These are phyloP conservation scores for Cordyceps tenuipes DNA, from an alignment of 2,329 filamentous ascomycete species.

Conservation along the genomic window DNA sequence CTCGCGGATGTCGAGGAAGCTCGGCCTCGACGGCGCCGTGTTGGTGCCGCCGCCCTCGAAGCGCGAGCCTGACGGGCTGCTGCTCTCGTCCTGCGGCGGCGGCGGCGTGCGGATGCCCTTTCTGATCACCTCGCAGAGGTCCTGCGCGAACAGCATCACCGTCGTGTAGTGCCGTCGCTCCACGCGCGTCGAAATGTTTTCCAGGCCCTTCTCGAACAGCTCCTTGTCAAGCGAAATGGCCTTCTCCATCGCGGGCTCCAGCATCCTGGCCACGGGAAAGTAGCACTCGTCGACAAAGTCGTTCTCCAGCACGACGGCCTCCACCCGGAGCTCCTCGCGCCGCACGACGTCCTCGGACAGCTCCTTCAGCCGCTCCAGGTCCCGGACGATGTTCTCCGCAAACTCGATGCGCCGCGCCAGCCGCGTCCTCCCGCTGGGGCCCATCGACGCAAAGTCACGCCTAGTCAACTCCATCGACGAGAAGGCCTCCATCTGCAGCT, in stretches of 20 bases:
- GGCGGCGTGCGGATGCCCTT: slow-evolving; percentile 40
- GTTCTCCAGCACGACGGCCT: slow-evolving; percentile 66
- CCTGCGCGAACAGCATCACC: slow-evolving; percentile 47
- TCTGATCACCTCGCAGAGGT: slow-evolving; percentile 47
- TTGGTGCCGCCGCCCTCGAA: slow-evolving; percentile 29
- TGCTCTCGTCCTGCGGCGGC: slow-evolving; percentile 20
- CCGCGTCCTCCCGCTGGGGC: slow-evolving; percentile 68
- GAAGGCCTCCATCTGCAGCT: slow-evolving; percentile 92
- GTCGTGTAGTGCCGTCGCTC: slow-evolving; percentile 50
- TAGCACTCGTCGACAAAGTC: slow-evolving; percentile 83
- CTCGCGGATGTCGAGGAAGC: slow-evolving; percentile 64
- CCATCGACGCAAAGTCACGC: slow-evolving; percentile 93
- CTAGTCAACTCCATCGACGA: slow-evolving; percentile 95
- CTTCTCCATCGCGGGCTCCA: slow-evolving; percentile 71
- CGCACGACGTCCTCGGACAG: slow-evolving; percentile 64
- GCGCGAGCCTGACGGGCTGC: not conserved
- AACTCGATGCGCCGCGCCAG: slow-evolving; percentile 82
- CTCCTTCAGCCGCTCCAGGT: slow-evolving; percentile 67
- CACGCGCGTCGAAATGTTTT: slow-evolving; percentile 42
- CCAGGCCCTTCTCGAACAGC: slow-evolving; percentile 47
- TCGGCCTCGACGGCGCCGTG: slow-evolving; percentile 43
- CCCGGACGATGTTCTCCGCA: slow-evolving; percentile 63
- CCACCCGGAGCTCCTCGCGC: slow-evolving; percentile 69
- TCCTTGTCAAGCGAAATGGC: slow-evolving; percentile 65
- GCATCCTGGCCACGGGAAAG: slow-evolving; percentile 73